These are phyloP conservation scores for Cercospora sp. DNA, from an alignment of 2,329 filamentous ascomycete genomes.

Conservation along the genomic window DNA sequence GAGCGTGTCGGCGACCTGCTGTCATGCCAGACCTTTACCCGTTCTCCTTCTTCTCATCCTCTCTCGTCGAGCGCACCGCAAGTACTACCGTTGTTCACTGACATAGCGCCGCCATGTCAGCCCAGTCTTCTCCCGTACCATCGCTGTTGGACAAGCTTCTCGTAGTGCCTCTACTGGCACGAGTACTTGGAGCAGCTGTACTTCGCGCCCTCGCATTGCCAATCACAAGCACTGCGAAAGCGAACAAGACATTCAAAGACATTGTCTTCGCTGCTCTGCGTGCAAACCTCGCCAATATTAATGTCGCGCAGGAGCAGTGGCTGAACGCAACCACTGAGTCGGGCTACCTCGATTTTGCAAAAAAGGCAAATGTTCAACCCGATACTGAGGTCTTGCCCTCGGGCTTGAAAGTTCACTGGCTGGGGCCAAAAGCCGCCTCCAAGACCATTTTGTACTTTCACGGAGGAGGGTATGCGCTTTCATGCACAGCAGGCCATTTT, in stretches of 20 bases:
- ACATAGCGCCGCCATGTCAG: background rate
- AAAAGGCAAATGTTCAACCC: constrained; percentile 41
- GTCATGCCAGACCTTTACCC: background rate
- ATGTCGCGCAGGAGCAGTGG: constrained; percentile 42
- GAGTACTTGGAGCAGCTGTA: constrained; percentile 38
- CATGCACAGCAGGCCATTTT: constrained; percentile 51
- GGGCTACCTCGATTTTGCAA: constrained; percentile 41
- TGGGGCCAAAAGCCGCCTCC: constrained; percentile 43
- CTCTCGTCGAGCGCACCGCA: background rate
- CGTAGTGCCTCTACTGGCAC: constrained; percentile 19
- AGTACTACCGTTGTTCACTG: background rate
- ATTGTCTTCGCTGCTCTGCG: constrained; percentile 32
- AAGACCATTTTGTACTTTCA: constrained; percentile 52
- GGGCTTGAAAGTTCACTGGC: constrained; percentile 50
- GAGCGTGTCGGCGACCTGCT: background rate
- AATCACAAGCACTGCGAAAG: constrained; percentile 37
- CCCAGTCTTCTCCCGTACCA: background rate
- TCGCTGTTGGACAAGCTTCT: constrained; percentile 20
- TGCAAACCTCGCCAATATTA: constrained; percentile 26
- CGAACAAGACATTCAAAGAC: constrained; percentile 33
- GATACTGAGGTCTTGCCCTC: constrained; percentile 44
- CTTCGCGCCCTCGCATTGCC: constrained; percentile 38
- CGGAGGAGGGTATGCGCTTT: constrained; percentile 57
- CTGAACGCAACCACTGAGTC: constrained; percentile 36
- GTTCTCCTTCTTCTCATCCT: background rate